phyloP scores from a whole-genome alignment of 1,139 yeast genomes.

The Taphrina flavorubra region DNA sequence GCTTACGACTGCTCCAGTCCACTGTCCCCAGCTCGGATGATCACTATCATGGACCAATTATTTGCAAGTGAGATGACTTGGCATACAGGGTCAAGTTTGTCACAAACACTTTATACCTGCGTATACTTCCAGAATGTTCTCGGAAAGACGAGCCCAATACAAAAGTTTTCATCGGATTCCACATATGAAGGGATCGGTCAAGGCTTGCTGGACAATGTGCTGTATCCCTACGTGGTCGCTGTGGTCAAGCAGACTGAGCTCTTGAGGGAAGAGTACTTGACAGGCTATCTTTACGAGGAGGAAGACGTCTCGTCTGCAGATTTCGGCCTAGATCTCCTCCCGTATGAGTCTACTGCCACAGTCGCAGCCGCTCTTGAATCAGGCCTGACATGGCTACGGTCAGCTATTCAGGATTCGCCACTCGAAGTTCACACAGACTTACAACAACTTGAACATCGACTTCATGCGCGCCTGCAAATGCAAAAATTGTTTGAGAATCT shows the following conservation, averaged over 20 bases:
- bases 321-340: slow-evolving; percentile 21
- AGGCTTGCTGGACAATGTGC: slow-evolving; percentile 24
- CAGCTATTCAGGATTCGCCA: not conserved
- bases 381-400: slow-evolving; percentile 23
- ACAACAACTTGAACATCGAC: slow-evolving; percentile 10
- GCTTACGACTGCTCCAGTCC: slow-evolving; percentile 17
- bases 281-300: slow-evolving; percentile 40
- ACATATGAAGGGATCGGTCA: not conserved
- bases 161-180: slow-evolving; percentile 1
- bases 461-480: slow-evolving; percentile 4
- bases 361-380: not conserved
- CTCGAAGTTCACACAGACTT: not conserved
- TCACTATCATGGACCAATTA: slow-evolving; percentile 36
- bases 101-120: slow-evolving; percentile 42
- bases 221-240: slow-evolving; percentile 40
- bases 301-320: slow-evolving; percentile 37
- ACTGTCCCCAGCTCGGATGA: slow-evolving; percentile 17
- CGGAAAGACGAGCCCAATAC: not conserved
- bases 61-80: slow-evolving; percentile 41
- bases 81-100: slow-evolving; percentile 41
- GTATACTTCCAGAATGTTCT: slow-evolving; percentile 36
- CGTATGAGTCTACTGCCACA: not conserved
- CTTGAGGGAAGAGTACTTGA: slow-evolving; percentile 28
- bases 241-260: slow-evolving; percentile 27
- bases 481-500: slow-evolving; percentile 7